Evolutionary conservation across 306 rosid species (phyloP).

Genomic region (Senna tora): DNA sequence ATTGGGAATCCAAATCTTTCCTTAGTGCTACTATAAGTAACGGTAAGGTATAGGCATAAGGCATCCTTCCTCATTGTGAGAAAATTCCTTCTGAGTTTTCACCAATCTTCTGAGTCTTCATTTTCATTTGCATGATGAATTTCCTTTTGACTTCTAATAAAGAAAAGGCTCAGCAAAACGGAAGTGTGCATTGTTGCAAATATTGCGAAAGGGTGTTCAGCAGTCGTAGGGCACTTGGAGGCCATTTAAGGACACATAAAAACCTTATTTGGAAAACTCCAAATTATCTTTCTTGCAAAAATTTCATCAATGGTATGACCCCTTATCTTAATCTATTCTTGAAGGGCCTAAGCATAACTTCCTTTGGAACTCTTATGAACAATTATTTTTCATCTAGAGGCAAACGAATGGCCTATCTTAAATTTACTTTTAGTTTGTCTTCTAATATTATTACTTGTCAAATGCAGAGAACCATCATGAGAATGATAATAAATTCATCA

Average conservation of each 20-base stretch:
- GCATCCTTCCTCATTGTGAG: slow-evolving; percentile 26
- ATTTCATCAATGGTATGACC: slow-evolving; percentile 3
- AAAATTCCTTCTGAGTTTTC: slow-evolving; percentile 15
- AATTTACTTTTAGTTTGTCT: slow-evolving; percentile 14
- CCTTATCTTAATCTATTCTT: slow-evolving; percentile 14
- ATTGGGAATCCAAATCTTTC: neutral
- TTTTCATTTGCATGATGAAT: slow-evolving; percentile 39
- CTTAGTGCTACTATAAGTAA: slow-evolving; percentile 34
- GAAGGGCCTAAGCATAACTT: slow-evolving; percentile 1
- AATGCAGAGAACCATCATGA: slow-evolving; percentile 21
- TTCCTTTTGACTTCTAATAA: slow-evolving; percentile 6
- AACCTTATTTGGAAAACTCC: neutral
- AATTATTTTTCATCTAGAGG: neutral
- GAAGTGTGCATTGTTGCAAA: neutral
- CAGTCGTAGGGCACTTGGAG: slow-evolving; percentile 36
- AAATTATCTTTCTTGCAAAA: slow-evolving; percentile 1
- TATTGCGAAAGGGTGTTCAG: slow-evolving; percentile 20
- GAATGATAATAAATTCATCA: slow-evolving; percentile 9
- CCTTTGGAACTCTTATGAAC: neutral
- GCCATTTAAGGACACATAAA: slow-evolving; percentile 36
- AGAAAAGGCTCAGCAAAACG: slow-evolving; percentile 18
- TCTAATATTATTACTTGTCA: neutral
- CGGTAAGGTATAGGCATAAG: slow-evolving; percentile 1
- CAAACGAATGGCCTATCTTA: neutral
- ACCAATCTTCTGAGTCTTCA: neutral